A percentile compares a stretch with the other conserved stretches of the same genome.
phyloP scores from a whole-genome alignment of 768 basidiomycete species.

The Lepiota venenata region DNA sequence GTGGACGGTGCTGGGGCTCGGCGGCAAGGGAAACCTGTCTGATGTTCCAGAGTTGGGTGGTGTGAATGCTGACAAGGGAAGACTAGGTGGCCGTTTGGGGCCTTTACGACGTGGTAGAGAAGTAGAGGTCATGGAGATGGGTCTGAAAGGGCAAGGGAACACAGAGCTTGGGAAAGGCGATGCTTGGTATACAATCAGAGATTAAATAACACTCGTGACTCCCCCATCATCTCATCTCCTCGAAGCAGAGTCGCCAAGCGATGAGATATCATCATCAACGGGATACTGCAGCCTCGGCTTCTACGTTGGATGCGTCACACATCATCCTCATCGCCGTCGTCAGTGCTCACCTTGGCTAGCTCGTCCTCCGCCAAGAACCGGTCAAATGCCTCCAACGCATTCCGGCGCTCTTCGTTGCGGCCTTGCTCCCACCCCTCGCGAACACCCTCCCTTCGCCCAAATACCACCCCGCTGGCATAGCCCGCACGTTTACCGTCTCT shows the following conservation, averaged over 20 bases:
- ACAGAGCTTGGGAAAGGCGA: background rate
- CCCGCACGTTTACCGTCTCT: conserved; percentile 40
- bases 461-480: conserved; percentile 34
- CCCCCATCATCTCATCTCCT: background rate
- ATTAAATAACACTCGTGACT: too few species aligned
- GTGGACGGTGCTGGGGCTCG: conserved; percentile 63
- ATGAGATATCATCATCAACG: background rate
- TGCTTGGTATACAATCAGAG: conserved; percentile 5
- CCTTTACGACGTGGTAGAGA: conserved; percentile 46
- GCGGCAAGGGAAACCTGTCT: conserved; percentile 65
- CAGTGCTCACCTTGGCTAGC: conserved; percentile 25
- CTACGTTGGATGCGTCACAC: too few species aligned
- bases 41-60: conserved; percentile 65
- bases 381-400: conserved; percentile 57
- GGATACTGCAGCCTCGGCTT: background rate
- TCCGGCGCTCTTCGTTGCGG: conserved; percentile 45
- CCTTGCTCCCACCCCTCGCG: conserved; percentile 41
- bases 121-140: conserved; percentile 18
- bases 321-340: background rate
- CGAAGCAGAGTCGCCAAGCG: too few species aligned
- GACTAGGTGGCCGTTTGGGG: conserved; percentile 61
- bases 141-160: background rate
- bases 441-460: conserved; percentile 39
- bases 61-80: conserved; percentile 74
- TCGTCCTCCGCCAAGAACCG: conserved; percentile 39